These are phyloP conservation scores for Colletotrichum zoysiae DNA, from an alignment of 2,329 filamentous ascomycete species.

Conservation along the genomic window DNA sequence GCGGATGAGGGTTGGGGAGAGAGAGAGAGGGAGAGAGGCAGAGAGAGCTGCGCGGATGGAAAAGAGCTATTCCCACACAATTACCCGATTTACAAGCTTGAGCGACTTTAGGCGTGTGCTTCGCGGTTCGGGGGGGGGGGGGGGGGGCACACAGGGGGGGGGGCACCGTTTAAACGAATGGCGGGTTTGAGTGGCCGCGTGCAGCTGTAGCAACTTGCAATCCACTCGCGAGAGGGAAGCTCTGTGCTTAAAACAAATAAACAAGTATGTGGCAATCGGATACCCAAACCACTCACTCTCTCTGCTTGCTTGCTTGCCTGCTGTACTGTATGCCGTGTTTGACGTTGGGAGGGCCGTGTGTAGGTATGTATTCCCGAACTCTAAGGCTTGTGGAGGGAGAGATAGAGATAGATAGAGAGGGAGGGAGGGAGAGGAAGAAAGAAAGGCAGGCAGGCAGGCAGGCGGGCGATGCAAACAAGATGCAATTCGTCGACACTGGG, in stretches of 20 bases:
- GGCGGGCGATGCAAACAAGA: not conserved
- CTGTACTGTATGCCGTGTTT: not conserved
- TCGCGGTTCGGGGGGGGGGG: constrained; percentile 33
- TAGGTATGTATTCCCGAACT: not conserved
- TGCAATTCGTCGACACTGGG: not conserved
- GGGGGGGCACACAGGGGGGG: not conserved
- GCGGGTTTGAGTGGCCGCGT: constrained; percentile 34
- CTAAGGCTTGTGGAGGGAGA: not conserved
- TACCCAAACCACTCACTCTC: not conserved
- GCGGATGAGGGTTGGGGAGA: constrained; percentile 7
- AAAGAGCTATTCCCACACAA: constrained; percentile 20
- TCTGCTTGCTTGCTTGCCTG: not conserved
- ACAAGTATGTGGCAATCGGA: not conserved
- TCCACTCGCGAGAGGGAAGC: constrained; percentile 10
- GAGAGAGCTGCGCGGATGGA: not conserved
- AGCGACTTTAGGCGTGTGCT: constrained; percentile 16
- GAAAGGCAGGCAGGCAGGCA: not conserved
- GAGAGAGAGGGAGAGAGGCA: not conserved
- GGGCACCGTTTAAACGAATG: constrained; percentile 32
- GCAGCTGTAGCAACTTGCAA: constrained; percentile 38
- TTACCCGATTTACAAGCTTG: constrained; percentile 10
- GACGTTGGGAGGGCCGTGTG: not conserved
- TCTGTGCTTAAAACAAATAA: constrained; percentile 21
- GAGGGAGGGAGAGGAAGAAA: not conserved
- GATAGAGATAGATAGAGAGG: too few relatives aligned